Evolutionary conservation across 2,329 filamentous ascomycete species (phyloP), one percentile per base, ranked within the genome.

Genomic region (Fusarium sp.): DNA sequence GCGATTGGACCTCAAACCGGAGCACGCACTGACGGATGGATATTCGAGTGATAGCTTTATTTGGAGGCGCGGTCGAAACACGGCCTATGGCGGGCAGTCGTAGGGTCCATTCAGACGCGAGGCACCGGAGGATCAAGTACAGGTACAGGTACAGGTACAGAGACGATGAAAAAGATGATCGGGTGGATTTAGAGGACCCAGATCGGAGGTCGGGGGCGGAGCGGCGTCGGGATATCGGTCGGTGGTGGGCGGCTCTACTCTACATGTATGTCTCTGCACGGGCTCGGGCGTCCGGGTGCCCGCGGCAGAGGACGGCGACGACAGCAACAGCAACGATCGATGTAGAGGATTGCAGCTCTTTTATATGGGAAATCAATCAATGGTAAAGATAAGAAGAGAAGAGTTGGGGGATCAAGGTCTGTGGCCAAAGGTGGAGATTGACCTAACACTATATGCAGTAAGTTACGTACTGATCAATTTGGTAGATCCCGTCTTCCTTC

Each of bases 231-330:
- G 47, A 63, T 58, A 53, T 70, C 62, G 53, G 70, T 33, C 31
- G 31, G 31, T 55, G 59, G 63, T 70, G 62, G 55, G 49, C 56
- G 60, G 67, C 59, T 63, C 61, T 69, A 68, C 31, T 43, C 25
- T 21, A 10, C 15, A 35, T 35, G 15, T 35, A 41, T 48, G 51
- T 66, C 65, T 69, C 66, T 66, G 71, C 71, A 71, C 69, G 71
- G 71, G 69, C 71, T 72, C 71, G 71, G 71, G 71, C 71, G 62
- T 73, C 71, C 71, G 71, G 69, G 63, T 71, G 69, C 69, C 69
- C 69, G 62, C 66, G 63, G 71, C 64, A 70, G 70, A 51, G 68
- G 60, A 67, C 65, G 66, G 66, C 67, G 71, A 49, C 66, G 52
- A 55, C 63, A 57, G 55, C 67, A 46, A 60, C 50, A 53, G 56